Conservation (phyloP, 1,284 basidiomycete species). For the Boletus mariae region DNA sequence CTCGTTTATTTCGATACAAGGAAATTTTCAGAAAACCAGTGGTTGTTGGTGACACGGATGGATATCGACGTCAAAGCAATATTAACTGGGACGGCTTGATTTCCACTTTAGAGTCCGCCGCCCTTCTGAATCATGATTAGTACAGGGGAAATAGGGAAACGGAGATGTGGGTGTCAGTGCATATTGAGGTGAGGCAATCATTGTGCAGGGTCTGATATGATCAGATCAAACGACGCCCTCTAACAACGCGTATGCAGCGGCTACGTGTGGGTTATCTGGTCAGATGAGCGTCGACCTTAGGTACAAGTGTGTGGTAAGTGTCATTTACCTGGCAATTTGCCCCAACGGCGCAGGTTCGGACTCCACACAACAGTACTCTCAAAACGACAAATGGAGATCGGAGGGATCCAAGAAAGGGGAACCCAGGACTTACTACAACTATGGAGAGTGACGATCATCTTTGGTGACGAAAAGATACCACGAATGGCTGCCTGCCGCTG, state of each 20-base stretch:
- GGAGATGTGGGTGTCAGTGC: constrained; percentile 1
- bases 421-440: not conserved
- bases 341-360: not conserved
- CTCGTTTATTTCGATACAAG: too few species aligned
- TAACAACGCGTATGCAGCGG: constrained; percentile 16
- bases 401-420: not conserved
- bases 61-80: constrained; percentile 4
- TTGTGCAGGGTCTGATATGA: constrained; percentile 19
- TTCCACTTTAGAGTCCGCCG: not conserved
- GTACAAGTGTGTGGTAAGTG: constrained; percentile 4
- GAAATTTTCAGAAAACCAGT: too few species aligned
- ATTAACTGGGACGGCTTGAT: not conserved
- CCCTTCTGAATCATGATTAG: not conserved
- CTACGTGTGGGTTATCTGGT: constrained; percentile 9
- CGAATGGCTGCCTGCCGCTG: not conserved
- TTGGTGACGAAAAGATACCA: constrained; percentile 3
- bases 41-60: not conserved
- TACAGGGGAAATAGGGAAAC: constrained; percentile 3
- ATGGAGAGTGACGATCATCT: constrained; percentile 2
- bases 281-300: constrained; percentile 8
- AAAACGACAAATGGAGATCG: not conserved
- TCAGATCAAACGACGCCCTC: constrained; percentile 21
- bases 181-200: constrained; percentile 10
- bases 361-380: constrained; percentile 1
- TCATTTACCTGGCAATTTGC: not conserved